Conservation (phyloP, 2,329 filamentous ascomycete species). For the Monilinia laxa region DNA sequence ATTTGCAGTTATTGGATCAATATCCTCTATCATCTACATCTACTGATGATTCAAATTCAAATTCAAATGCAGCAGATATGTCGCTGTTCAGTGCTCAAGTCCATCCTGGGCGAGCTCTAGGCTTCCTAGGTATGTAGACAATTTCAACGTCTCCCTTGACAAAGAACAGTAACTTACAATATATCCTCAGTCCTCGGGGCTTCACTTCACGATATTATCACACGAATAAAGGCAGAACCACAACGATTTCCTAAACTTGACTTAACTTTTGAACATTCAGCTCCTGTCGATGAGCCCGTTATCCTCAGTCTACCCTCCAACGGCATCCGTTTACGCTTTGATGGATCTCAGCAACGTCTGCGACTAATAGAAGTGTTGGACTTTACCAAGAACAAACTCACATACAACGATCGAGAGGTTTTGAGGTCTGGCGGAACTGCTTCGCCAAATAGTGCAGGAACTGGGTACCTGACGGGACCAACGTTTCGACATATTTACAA, state of each 20-base stretch:
- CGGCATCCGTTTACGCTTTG: constrained; percentile 86
- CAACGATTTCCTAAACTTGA: constrained; percentile 80
- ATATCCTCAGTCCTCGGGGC: constrained; percentile 70
- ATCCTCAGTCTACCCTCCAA: constrained; percentile 77
- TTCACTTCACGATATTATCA: constrained; percentile 86
- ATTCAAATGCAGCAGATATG: constrained; percentile 37
- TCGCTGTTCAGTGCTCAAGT: constrained; percentile 61
- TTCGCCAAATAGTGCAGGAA: constrained; percentile 33
- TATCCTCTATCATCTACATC: neutral
- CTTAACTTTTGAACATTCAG: constrained; percentile 72
- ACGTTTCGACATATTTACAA: constrained; percentile 90
- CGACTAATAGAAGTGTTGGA: constrained; percentile 88
- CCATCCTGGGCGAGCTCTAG: constrained; percentile 62
- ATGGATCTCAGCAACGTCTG: constrained; percentile 87
- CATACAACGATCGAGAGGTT: constrained; percentile 79
- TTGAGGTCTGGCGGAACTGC: constrained; percentile 58
- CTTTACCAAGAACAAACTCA: constrained; percentile 80
- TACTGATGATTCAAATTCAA: neutral
- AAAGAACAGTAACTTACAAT: constrained; percentile 24
- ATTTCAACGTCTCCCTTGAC: neutral
- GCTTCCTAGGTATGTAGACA: constrained; percentile 43
- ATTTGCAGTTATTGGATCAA: neutral
- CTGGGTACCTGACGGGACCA: constrained; percentile 55
- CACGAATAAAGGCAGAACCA: constrained; percentile 83
- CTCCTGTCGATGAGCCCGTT: constrained; percentile 74